Conservation (phyloP, 169 alveolate genomes). For the Plasmodium inui region DNA sequence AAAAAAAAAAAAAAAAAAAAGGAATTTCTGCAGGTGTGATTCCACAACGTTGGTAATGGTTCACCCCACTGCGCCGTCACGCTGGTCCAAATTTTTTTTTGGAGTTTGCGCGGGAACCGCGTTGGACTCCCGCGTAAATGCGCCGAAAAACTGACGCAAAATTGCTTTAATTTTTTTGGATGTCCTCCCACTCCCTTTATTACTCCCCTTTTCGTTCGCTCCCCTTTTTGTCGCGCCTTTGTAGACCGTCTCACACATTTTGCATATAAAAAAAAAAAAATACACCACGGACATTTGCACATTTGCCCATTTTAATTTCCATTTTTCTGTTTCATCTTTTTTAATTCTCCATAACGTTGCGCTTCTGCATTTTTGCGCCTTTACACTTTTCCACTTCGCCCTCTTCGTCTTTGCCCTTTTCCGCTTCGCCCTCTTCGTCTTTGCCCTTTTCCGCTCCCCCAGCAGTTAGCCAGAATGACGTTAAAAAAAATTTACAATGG, state of each 20-base stretch:
- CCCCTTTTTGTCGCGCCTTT: neutral
- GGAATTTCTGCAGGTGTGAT: neutral
- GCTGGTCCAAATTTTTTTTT: neutral
- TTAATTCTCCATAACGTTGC: neutral
- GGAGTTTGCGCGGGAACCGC: neutral
- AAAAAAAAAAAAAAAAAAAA: no score
- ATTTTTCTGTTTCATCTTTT: neutral
- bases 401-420: neutral
- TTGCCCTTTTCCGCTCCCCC: neutral
- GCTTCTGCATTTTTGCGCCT: neutral
- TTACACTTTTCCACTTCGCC: neutral
- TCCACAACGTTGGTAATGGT: neutral
- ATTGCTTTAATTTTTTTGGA: neutral
- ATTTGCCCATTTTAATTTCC: neutral
- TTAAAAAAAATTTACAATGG: slow-evolving; percentile 68
- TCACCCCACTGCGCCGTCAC: neutral
- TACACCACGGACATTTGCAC: neutral
- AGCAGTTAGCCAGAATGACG: slow-evolving; percentile 18
- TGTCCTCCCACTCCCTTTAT: neutral
- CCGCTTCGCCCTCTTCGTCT: neutral
- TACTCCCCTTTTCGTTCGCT: neutral
- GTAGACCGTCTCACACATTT: neutral
- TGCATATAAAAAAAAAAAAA: neutral
- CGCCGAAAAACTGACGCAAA: neutral
- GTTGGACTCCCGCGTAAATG: neutral